These are phyloP conservation scores for Platismatia glauca DNA, from an alignment of 495 filamentous ascomycete species.

Conservation along the genomic window DNA sequence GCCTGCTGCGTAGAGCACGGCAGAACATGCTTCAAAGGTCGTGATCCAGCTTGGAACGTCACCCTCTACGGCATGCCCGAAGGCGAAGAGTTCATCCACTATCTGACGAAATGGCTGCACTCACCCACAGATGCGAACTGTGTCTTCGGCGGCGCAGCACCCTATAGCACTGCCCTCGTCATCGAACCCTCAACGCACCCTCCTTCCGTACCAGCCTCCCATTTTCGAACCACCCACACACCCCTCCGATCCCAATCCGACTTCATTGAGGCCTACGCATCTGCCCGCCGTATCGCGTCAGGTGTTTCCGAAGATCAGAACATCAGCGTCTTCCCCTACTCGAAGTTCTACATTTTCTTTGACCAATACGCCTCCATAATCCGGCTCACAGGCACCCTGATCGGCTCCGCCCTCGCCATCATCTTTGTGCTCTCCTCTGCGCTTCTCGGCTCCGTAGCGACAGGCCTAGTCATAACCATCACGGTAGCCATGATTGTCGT, in stretches of 20 bases:
- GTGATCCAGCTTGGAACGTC: conserved; percentile 75
- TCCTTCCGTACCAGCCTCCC: conserved; percentile 49
- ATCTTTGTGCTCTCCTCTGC: conserved; percentile 69
- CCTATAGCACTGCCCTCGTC: conserved; percentile 78
- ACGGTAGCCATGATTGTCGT: conserved; percentile 88
- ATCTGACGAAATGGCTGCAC: conserved; percentile 70
- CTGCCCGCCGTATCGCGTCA: conserved; percentile 80
- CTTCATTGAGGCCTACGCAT: conserved; percentile 82
- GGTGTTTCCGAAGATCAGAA: conserved; percentile 58
- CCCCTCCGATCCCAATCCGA: conserved; percentile 82
- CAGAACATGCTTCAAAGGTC: conserved; percentile 66
- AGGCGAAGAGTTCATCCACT: conserved; percentile 78
- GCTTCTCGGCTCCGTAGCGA: conserved; percentile 75
- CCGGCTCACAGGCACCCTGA: conserved; percentile 61
- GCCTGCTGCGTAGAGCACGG: conserved; percentile 64
- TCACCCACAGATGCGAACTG: conserved; percentile 75
- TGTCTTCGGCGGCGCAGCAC: conserved; percentile 76
- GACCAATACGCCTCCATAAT: conserved; percentile 90
- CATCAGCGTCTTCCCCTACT: conserved; percentile 85
- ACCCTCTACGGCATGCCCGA: conserved; percentile 86
- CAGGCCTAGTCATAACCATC: conserved; percentile 68
- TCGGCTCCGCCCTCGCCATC: conserved; percentile 73
- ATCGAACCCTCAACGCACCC: conserved; percentile 51
- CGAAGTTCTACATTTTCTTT: conserved; percentile 96
- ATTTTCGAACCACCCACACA: conserved; percentile 85